Conservation (phyloP, 495 filamentous ascomycete genomes). For the Penicillium malachiteum region DNA sequence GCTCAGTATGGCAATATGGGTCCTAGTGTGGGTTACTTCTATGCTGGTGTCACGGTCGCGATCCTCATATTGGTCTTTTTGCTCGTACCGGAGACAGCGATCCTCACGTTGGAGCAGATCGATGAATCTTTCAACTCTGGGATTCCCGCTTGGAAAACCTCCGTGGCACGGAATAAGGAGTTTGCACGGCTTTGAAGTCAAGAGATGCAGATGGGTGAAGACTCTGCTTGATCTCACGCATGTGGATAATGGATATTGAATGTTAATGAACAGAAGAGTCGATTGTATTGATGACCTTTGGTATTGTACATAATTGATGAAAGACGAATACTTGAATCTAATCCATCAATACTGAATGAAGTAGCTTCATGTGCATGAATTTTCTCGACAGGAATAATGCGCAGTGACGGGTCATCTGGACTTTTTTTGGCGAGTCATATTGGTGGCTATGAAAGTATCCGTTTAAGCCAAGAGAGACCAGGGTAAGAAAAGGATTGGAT, state of each 20-base stretch:
- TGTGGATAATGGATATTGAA: neutral
- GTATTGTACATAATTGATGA: no score
- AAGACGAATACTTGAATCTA: no score
- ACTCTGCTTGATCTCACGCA: constrained; percentile 4
- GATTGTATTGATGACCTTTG: no score
- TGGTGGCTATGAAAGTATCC: neutral
- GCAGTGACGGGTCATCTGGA: no score
- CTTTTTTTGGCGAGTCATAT: no score
- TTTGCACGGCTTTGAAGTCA: neutral
- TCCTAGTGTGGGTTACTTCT: constrained; percentile 31
- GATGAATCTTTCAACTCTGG: constrained; percentile 26
- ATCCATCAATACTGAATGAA: no score
- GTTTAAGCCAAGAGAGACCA: neutral
- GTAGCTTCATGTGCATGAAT: no score
- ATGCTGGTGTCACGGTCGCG: constrained; percentile 24
- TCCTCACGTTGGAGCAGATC: constrained; percentile 30
- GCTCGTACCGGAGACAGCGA: constrained; percentile 30
- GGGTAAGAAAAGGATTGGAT: neutral
- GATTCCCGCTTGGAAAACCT: constrained; percentile 26
- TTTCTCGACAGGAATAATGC: no score
- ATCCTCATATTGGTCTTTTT: constrained; percentile 20
- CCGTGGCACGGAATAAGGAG: constrained; percentile 15
- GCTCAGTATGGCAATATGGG: constrained; percentile 31
- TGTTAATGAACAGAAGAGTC: neutral
- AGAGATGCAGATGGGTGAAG: neutral